Conservation (phyloP, 148 eudicot genomes). For the Camellia lanceoleosa region DNA sequence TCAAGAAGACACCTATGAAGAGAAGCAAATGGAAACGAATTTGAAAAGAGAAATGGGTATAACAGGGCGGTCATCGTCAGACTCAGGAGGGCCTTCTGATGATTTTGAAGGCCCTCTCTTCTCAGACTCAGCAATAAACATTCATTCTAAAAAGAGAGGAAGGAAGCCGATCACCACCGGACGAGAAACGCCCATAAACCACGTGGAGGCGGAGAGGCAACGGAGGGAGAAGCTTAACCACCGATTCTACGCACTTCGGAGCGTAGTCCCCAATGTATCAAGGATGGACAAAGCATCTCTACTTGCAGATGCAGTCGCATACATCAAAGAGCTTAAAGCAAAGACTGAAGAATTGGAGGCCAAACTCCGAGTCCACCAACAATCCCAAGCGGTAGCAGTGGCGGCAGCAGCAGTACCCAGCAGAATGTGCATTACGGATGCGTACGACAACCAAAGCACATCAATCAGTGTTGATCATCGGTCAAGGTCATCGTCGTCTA, state of each 20-base stretch:
- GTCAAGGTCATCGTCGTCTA: not conserved
- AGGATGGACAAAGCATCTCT: conserved; percentile 70
- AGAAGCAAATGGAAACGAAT: not conserved
- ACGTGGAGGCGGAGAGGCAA: conserved; percentile 58
- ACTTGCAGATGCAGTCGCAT: conserved; percentile 49
- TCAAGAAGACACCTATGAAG: not conserved
- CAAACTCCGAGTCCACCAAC: not conserved
- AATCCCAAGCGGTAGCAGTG: not conserved
- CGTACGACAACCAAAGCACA: not conserved
- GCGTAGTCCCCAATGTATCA: conserved; percentile 59
- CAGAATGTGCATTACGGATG: not conserved
- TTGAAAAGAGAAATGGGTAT: not conserved
- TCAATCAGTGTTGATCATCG: not conserved
- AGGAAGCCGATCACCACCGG: conserved; percentile 6
- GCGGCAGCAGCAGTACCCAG: not conserved
- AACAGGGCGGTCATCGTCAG: not conserved
- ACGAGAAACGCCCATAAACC: conserved; percentile 23
- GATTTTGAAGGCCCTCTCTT: conserved; percentile 5
- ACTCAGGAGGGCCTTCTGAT: conserved; percentile 17
- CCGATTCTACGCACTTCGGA: conserved; percentile 45
- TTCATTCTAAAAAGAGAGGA: conserved; percentile 15
- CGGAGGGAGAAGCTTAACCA: conserved; percentile 59
- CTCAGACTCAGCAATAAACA: not conserved
- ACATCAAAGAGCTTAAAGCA: conserved; percentile 46
- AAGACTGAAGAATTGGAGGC: conserved; percentile 9